Conservation (phyloP, 805 yeast species). For the Citeromyces matritensis region DNA sequence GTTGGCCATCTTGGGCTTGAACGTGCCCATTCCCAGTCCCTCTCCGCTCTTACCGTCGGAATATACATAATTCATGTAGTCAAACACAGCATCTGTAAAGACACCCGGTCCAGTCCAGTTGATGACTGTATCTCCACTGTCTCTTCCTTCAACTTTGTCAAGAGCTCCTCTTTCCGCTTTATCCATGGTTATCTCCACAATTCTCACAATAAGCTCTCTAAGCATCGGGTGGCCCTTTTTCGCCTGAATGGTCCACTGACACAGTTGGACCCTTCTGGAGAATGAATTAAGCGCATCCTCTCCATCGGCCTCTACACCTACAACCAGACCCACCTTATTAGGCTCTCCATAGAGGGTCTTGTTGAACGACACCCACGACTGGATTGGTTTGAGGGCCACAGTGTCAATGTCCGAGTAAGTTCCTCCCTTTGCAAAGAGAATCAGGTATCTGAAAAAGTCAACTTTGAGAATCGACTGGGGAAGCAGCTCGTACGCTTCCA, state of each 20-base stretch:
- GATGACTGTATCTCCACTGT: constrained; percentile 69
- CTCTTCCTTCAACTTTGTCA: constrained; percentile 33
- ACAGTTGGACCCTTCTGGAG: constrained; percentile 84
- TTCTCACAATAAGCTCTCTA: constrained; percentile 63
- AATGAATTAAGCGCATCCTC: constrained; percentile 95
- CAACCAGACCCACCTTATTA: constrained; percentile 52
- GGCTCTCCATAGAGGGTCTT: constrained; percentile 4
- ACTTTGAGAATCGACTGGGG: constrained; percentile 81
- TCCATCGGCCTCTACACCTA: constrained; percentile 96
- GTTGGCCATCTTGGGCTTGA: constrained; percentile 4
- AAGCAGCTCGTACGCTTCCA: constrained; percentile 57
- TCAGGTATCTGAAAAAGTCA: constrained; percentile 83
- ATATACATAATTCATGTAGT: constrained; percentile 54
- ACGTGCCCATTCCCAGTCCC: constrained; percentile 17
- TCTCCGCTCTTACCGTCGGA: constrained; percentile 14
- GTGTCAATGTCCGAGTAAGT: constrained; percentile 91
- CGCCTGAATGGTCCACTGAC: constrained; percentile 93
- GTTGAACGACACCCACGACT: constrained; percentile 55
- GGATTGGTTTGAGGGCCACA: constrained; percentile 51
- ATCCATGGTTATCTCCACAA: constrained; percentile 59
- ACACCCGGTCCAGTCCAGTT: constrained; percentile 96
- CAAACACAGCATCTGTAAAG: constrained; percentile 79
- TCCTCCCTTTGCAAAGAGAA: constrained; percentile 85
- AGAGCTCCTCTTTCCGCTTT: constrained; percentile 32
- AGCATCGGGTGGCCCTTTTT: constrained; percentile 87